A percentile compares a stretch with the other conserved stretches of the same genome.
These are phyloP conservation scores for Camellia granthamiana DNA, from an alignment of 148 eudicot species.

Conservation along the genomic window DNA sequence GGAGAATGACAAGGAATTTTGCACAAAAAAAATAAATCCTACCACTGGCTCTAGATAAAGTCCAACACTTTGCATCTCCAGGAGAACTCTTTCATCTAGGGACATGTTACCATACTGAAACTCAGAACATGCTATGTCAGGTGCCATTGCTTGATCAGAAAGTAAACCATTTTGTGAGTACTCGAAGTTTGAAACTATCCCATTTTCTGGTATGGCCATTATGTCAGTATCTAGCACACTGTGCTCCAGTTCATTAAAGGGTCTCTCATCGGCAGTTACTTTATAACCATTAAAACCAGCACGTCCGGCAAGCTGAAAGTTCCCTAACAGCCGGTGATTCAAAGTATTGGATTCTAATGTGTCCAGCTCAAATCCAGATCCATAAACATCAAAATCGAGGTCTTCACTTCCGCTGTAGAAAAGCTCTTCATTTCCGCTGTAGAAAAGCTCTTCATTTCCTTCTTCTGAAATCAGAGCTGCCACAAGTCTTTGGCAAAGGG, in stretches of 20 bases:
- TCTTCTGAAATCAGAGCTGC: slow-evolving; percentile 68
- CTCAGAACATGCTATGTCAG: slow-evolving; percentile 30
- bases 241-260: slow-evolving; percentile 35
- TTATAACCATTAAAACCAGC: slow-evolving; percentile 39
- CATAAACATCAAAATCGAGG: slow-evolving; percentile 25
- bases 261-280: slow-evolving; percentile 27
- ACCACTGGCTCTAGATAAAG: slow-evolving; percentile 54
- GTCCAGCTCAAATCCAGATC: slow-evolving; percentile 34
- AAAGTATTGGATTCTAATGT: slow-evolving; percentile 25
- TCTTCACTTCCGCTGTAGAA: slow-evolving; percentile 29
- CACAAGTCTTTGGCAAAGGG: slow-evolving; percentile 54
- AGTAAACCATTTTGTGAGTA: slow-evolving; percentile 32
- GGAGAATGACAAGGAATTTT: background rate
- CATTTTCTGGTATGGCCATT: slow-evolving; percentile 29
- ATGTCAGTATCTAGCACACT: slow-evolving; percentile 22
- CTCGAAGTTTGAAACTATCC: slow-evolving; percentile 17
- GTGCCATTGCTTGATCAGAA: slow-evolving; percentile 28
- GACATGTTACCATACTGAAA: slow-evolving; percentile 47
- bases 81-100: slow-evolving; percentile 52
- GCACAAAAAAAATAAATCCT: slow-evolving; percentile 6
- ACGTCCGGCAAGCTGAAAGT: slow-evolving; percentile 27
- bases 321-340: slow-evolving; percentile 26
- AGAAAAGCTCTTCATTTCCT: slow-evolving; percentile 32
- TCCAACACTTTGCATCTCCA: slow-evolving; percentile 67
- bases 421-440: slow-evolving; percentile 28